Percentiles rank a stretch among this genome's conserved stretches.
Evolutionary conservation across 306 rosid species (phyloP).

Genomic region (Lathyrus sativus): DNA sequence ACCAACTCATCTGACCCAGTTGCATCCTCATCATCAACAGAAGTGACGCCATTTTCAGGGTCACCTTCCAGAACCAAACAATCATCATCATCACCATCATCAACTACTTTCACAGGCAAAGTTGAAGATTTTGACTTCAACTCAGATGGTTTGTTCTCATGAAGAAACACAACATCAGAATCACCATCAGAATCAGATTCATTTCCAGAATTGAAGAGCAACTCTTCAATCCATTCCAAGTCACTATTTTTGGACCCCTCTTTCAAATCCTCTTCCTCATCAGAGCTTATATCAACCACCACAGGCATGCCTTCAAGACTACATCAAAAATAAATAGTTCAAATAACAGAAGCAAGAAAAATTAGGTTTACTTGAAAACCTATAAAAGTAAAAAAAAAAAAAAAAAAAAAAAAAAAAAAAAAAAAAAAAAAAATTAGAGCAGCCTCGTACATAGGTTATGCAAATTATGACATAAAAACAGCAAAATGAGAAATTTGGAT

Average conservation of each 20-base stretch:
- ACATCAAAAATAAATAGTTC: neutral
- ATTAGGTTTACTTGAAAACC: constrained; percentile 30
- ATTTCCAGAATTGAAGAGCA: constrained; percentile 42
- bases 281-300: constrained; percentile 76
- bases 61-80: constrained; percentile 75
- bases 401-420: too few relatives aligned
- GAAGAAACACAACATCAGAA: constrained; percentile 56
- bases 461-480: constrained; percentile 23
- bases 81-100: constrained; percentile 50
- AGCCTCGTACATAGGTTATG: constrained; percentile 8
- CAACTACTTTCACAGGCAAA: constrained; percentile 25
- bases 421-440: neutral
- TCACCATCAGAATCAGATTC: constrained; percentile 42
- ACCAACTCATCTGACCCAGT: constrained; percentile 64
- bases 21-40: constrained; percentile 38
- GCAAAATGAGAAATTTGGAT: neutral
- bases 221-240: constrained; percentile 53
- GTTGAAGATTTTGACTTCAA: constrained; percentile 47
- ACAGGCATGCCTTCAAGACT: constrained; percentile 43
- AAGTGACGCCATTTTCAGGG: constrained; percentile 53
- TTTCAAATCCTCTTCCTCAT: constrained; percentile 51
- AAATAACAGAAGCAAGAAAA: neutral
- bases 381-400: neutral
- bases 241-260: constrained; percentile 8
- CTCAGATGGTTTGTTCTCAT: constrained; percentile 45